Base-by-base conservation (phyloP, 768 basidiomycete genomes). In the Chalciporus piperatus region DNA sequence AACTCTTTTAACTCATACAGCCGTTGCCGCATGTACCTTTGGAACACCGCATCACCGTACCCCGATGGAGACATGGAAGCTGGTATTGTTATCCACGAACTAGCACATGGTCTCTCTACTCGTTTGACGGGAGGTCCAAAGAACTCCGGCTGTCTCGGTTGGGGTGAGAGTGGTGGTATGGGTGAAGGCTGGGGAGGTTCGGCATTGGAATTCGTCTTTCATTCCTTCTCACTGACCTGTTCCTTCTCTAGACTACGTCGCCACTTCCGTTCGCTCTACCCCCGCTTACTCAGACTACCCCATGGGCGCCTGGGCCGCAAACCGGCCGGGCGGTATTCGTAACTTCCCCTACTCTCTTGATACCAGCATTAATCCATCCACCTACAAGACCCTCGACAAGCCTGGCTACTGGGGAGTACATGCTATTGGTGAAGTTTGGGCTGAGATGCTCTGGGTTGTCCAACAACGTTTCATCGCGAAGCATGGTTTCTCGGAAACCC, bases 231-330 rank as follows among this genome's bases (percentile, higher is more conserved):
- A 39, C 45, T 49, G 9, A 60, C 17, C 1, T 38, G 3, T 20
- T 10, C 10, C 25, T 27, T 20, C 19, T 3, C 27, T 43, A 76
- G 90, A 94, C 60, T 93, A 86, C 74, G 72, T 97, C 45, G 95
- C 93, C 6, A 98, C 94, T 0, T 82, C 82, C 0, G 87, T 94
- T 64, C 83, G 94, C 43, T 88, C 87, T 72, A 87, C 76, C 43
- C 76, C 71, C 2, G 68, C 71, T 45, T 90, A 93, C 72, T 77
- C 79, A 3, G 88, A 93, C 66, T 94, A 83, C 60, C 73, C 87
- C 2, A 97, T 98, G 95, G 96, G 96, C 43, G 79, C 89, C 8
- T 99, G 96, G 96, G 95, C 95, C 44, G 84, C 92, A 12, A 95
- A 95, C 72, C 72, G 75, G 28, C 74, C 56, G 1, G 65, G 52